Conservation (phyloP, 345 rosid genomes). For the Sisymbrium irio region DNA sequence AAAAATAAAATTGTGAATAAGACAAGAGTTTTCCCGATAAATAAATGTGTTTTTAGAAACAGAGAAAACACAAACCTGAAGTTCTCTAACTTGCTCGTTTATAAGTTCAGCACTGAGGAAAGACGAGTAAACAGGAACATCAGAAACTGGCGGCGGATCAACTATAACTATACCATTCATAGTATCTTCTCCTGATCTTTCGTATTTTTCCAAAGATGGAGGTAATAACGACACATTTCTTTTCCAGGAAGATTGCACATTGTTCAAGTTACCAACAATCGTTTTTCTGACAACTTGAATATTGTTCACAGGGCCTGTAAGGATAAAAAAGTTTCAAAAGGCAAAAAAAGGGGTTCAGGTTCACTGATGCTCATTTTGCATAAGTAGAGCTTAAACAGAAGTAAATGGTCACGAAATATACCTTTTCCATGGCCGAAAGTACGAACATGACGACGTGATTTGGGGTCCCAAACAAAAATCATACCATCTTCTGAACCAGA, state of each 20-base stretch:
- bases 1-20: background rate
- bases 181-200: slow-evolving; percentile 42
- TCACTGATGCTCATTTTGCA: background rate
- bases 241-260: slow-evolving; percentile 46
- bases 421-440: slow-evolving; percentile 66
- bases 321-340: background rate
- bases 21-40: background rate
- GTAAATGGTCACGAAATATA: slow-evolving; percentile 25
- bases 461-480: slow-evolving; percentile 65
- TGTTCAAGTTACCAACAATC: slow-evolving; percentile 25
- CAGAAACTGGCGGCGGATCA: slow-evolving; percentile 38
- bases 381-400: background rate
- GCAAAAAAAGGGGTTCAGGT: background rate
- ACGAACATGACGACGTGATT: slow-evolving; percentile 43
- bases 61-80: slow-evolving; percentile 53
- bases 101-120: slow-evolving; percentile 46
- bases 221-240: slow-evolving; percentile 45
- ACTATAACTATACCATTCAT: slow-evolving; percentile 35
- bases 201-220: slow-evolving; percentile 66
- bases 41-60: background rate
- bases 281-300: slow-evolving; percentile 52
- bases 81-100: slow-evolving; percentile 56
- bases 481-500: slow-evolving; percentile 84
- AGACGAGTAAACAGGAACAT: slow-evolving; percentile 30
- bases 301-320: slow-evolving; percentile 68